Conservation (phyloP, 2,329 filamentous ascomycete species). For the Dactylella cylindrospora region DNA sequence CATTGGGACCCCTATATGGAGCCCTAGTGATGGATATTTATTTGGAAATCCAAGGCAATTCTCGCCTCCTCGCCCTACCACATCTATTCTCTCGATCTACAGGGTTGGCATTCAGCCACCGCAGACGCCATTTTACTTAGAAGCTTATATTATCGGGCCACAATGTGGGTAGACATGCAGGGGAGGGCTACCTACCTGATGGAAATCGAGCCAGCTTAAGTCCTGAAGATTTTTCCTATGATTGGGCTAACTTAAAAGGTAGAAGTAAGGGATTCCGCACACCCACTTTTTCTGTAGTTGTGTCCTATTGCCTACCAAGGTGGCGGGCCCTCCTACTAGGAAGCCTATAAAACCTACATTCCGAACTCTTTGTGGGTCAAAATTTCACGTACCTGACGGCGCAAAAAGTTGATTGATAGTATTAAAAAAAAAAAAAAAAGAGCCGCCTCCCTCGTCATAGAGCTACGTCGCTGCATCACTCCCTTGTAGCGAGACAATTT, state of each 20-base stretch:
- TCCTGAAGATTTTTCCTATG: slow-evolving; percentile 19
- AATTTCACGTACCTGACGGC: slow-evolving; percentile 21
- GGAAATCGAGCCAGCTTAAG: slow-evolving; percentile 23
- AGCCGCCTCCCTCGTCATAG: slow-evolving; percentile 37
- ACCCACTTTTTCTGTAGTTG: slow-evolving; percentile 4
- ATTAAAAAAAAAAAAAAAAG: too few species aligned
- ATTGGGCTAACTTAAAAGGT: slow-evolving; percentile 14
- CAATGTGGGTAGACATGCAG: slow-evolving; percentile 27
- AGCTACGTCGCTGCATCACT: slow-evolving; percentile 37
- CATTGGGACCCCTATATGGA: too few species aligned
- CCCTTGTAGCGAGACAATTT: slow-evolving; percentile 29
- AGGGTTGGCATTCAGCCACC: slow-evolving; percentile 30
- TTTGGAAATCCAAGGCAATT: slow-evolving; percentile 3
- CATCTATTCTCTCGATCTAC: slow-evolving; percentile 32
- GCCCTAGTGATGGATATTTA: slow-evolving; percentile 15
- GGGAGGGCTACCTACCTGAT: slow-evolving; percentile 14
- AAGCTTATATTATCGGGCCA: slow-evolving; percentile 22
- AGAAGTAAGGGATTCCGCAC: slow-evolving; percentile 18
- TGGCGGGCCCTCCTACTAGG: slow-evolving; percentile 22
- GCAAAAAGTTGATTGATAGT: slow-evolving; percentile 20
- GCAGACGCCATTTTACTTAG: slow-evolving; percentile 18
- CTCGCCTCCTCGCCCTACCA: slow-evolving; percentile 37
- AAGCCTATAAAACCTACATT: slow-evolving; percentile 22
- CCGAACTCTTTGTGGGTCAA: not conserved
- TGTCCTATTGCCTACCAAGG: slow-evolving; percentile 15